Percentiles rank a stretch among this genome's conserved stretches.
Evolutionary conservation across 768 basidiomycete species (phyloP).

Genomic region (Suillus plorans): DNA sequence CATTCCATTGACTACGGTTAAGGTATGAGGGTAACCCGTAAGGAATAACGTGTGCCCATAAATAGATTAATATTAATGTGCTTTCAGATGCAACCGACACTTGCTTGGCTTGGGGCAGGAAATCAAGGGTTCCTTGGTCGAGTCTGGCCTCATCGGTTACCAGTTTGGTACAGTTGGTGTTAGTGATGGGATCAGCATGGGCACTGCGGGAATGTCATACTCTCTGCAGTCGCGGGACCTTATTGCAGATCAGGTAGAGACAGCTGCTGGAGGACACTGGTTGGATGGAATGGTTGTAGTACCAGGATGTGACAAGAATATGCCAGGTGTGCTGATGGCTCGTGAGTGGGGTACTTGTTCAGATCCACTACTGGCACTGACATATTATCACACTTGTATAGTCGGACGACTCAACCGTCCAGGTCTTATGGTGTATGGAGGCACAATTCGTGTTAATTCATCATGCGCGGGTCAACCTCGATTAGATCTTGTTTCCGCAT

Average conservation of each 20-base stretch:
- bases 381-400: constrained; percentile 28
- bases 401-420: constrained; percentile 96
- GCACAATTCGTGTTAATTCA: constrained; percentile 89
- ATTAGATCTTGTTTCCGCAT: constrained; percentile 95
- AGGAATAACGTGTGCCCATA: constrained; percentile 31
- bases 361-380: not conserved
- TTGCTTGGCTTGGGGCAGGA: constrained; percentile 85
- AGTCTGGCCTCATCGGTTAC: constrained; percentile 82
- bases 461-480: constrained; percentile 86
- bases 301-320: constrained; percentile 99
- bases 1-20: constrained; percentile 14
- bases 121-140: constrained; percentile 76
- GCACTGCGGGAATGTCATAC: constrained; percentile 89
- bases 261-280: constrained; percentile 97
- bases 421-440: constrained; percentile 97
- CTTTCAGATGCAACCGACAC: constrained; percentile 87
- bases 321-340: constrained; percentile 98
- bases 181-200: constrained; percentile 99
- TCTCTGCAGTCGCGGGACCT: constrained; percentile 98
- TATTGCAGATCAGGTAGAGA: constrained; percentile 97
- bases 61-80: constrained; percentile 2
- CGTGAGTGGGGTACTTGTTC: constrained; percentile 48
- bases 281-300: constrained; percentile 97
- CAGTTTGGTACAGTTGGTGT: constrained; percentile 98
- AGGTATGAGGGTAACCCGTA: constrained; percentile 99